Evolutionary conservation across 768 basidiomycete species (phyloP), one percentile per base, ranked within the genome.

Genomic region (Boletus rubropictus): DNA sequence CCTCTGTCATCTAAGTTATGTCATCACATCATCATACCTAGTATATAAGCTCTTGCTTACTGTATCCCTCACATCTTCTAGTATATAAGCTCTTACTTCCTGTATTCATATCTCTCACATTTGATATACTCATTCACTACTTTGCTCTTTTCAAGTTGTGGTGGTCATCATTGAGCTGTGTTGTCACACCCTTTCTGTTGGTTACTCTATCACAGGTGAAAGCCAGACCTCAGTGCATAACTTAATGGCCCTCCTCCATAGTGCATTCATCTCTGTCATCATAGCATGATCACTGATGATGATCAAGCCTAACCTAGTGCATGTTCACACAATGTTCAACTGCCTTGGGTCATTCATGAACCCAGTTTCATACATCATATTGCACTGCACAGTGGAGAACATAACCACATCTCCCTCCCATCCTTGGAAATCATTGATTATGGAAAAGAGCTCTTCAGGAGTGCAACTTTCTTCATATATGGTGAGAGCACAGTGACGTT

Each of bases 321-420:
- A 66, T 12, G 84, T 86, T 83, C 82, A 85, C 70, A 81, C 81
- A 7, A 86, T 83, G 40, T 41, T 41, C 38, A 58, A 20, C 76
- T 69, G 32, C 78, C 80, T 0, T 78, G 82, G 42, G 80, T 81
- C 57, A 69, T 78, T 79, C 28, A 84, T 64, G 51, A 85, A 86
- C 5, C 83, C 82, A 38, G 85, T 78, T 39, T 85, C 82, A 1
- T 71, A 69, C 33, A 75, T 69, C 15, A 55, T 69, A 53, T 86
- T 85, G 53, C 75, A 78, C 10, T 82, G 74, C 12, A 85, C 83
- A 4, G 79, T 76, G 0, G 79, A 77, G 57, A 83, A 82, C 21
- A 86, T 73, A 37, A 85, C 70, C 39, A 85, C 70, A 50, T 86
- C 83, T 49, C 76, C 78, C 57, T 85, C 83, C 28, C 82, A 70